A percentile compares a stretch with the other conserved stretches of the same genome.
Evolutionary conservation across 768 basidiomycete species (phyloP).

Genomic region (Termitomyces sp.): DNA sequence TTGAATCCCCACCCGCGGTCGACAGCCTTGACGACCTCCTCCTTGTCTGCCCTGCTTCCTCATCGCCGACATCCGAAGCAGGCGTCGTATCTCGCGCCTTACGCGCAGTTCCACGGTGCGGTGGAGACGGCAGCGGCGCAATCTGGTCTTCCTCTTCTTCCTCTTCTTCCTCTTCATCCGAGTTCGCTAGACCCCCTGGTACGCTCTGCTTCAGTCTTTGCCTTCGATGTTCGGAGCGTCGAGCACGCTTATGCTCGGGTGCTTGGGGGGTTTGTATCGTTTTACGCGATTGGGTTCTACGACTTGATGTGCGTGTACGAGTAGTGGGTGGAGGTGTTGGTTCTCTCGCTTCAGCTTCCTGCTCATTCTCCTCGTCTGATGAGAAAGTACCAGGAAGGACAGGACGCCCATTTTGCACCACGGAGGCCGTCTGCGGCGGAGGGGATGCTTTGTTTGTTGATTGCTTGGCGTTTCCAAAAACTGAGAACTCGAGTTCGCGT

Average conservation of each 20-base stretch:
- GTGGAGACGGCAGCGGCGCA: constrained; percentile 31
- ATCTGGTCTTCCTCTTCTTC: constrained; percentile 18
- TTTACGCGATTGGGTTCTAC: background rate
- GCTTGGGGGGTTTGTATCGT: background rate
- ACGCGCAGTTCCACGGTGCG: constrained; percentile 17
- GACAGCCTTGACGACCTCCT: constrained; percentile 41
- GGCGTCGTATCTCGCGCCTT: constrained; percentile 27
- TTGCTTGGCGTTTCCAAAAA: constrained; percentile 17
- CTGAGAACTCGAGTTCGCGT: constrained; percentile 15
- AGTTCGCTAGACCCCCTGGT: constrained; percentile 39
- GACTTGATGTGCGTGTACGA: background rate
- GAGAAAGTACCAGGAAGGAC: constrained; percentile 44
- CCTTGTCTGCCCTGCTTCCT: constrained; percentile 31
- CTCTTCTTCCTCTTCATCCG: constrained; percentile 26
- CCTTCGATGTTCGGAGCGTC: constrained; percentile 4
- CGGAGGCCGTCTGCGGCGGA: constrained; percentile 1
- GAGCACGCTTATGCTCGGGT: constrained; percentile 2
- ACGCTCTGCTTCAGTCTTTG: constrained; percentile 24
- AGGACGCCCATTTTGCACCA: constrained; percentile 19
- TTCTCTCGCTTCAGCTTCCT: constrained; percentile 24
- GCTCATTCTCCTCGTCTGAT: constrained; percentile 34
- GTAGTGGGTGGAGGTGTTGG: background rate
- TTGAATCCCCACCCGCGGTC: constrained; percentile 21
- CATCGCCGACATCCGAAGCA: constrained; percentile 24
- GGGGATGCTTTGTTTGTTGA: background rate